Percentiles rank a stretch among this genome's conserved stretches.
phyloP scores from a whole-genome alignment of 371 early-diverging fungal species.

The Mortierella sp. region DNA sequence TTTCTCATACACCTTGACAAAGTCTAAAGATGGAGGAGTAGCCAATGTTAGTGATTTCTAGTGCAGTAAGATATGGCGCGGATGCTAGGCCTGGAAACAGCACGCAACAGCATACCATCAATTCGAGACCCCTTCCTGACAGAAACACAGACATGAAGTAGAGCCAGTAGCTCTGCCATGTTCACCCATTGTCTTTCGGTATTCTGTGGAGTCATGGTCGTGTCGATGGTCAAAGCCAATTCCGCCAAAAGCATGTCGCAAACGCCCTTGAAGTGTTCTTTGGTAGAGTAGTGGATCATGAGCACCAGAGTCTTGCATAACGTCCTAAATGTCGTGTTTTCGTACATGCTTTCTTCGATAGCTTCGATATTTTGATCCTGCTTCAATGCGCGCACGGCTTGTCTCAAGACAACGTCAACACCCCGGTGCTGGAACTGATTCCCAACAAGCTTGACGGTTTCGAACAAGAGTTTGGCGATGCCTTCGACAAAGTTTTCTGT shows the following conservation, averaged over 20 bases:
- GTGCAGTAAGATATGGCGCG: neutral
- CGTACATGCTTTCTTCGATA: slow-evolving; percentile 33
- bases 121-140: slow-evolving; percentile 69
- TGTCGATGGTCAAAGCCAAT: slow-evolving; percentile 45
- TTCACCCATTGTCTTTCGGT: slow-evolving; percentile 51
- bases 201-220: slow-evolving; percentile 17
- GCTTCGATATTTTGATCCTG: slow-evolving; percentile 28
- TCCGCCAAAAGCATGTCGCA: slow-evolving; percentile 61
- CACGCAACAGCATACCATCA: slow-evolving; percentile 56
- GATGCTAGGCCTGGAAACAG: slow-evolving; percentile 28
- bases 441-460: slow-evolving; percentile 73
- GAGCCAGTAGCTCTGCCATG: slow-evolving; percentile 57
- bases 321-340: slow-evolving; percentile 35
- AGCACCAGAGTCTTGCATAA: slow-evolving; percentile 64
- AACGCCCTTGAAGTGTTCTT: slow-evolving; percentile 63
- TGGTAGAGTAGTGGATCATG: slow-evolving; percentile 64
- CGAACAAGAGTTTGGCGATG: slow-evolving; percentile 81
- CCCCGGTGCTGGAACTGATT: slow-evolving; percentile 44
- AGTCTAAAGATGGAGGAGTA: slow-evolving; percentile 24
- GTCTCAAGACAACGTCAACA: slow-evolving; percentile 45
- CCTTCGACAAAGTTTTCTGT: slow-evolving; percentile 75
- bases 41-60: too few species aligned
- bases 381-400: slow-evolving; percentile 41
- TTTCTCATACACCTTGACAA: slow-evolving; percentile 51
- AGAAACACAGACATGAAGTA: slow-evolving; percentile 63